phyloP scores from a whole-genome alignment of 2,329 filamentous ascomycete genomes.

The Rhinocladiella mackenziei region DNA sequence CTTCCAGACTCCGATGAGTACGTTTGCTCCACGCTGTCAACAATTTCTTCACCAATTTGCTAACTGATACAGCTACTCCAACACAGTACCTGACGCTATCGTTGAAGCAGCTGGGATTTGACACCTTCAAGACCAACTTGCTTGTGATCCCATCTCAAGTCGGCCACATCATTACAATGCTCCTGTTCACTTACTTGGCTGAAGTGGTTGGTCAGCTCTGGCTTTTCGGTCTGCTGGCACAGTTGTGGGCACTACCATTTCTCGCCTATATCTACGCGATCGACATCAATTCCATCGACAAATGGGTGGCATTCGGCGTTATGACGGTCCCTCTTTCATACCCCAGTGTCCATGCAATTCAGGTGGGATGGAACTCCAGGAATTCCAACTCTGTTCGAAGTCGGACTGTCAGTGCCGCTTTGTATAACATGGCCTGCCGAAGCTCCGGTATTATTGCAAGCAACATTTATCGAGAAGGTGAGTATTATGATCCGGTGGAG shows the following conservation, averaged over 20 bases:
- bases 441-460: constrained; percentile 35
- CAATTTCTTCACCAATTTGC: neutral
- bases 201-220: constrained; percentile 44
- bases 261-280: constrained; percentile 50
- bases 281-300: constrained; percentile 36
- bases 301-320: constrained; percentile 44
- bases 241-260: constrained; percentile 52
- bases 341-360: constrained; percentile 49
- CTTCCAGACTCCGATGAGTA: constrained; percentile 23
- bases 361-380: constrained; percentile 48
- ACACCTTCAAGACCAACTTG: constrained; percentile 46
- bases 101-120: constrained; percentile 41
- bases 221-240: constrained; percentile 45
- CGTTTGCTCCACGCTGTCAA: neutral
- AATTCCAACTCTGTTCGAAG: constrained; percentile 50
- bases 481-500: neutral
- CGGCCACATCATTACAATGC: constrained; percentile 55
- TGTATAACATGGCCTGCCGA: constrained; percentile 49
- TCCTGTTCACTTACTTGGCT: constrained; percentile 44
- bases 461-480: constrained; percentile 36
- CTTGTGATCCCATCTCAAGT: constrained; percentile 57
- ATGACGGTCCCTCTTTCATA: constrained; percentile 45
- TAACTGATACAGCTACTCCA: constrained; percentile 41
- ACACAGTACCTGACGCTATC: constrained; percentile 47
- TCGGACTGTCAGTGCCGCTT: constrained; percentile 45